phyloP scores from a whole-genome alignment of 257 asterid species.

The Gentiana dahurica region DNA sequence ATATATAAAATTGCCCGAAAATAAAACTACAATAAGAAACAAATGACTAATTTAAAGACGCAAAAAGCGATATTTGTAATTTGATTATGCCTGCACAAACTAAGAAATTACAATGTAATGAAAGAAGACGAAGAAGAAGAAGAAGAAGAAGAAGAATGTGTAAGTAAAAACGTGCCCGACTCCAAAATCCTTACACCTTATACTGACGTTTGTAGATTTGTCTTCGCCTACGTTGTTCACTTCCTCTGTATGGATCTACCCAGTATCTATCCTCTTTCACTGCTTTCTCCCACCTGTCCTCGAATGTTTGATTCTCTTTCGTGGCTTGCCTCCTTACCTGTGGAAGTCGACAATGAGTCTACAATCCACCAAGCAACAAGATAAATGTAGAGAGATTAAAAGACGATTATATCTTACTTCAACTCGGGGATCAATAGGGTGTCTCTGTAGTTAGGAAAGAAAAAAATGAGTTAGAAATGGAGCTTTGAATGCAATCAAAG shows the following conservation, averaged over 20 bases:
- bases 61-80: slow-evolving; percentile 14
- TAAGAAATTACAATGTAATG: slow-evolving; percentile 15
- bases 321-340: slow-evolving; percentile 78
- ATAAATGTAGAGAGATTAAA: too few relatives aligned
- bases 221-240: slow-evolving; percentile 14
- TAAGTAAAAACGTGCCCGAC: too few relatives aligned
- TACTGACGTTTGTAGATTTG: slow-evolving; percentile 21
- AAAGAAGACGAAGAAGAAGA: not conserved
- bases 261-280: slow-evolving; percentile 52
- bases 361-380: not conserved
- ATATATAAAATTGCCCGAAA: not conserved
- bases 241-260: slow-evolving; percentile 57
- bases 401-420: slow-evolving; percentile 46
- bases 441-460: slow-evolving; percentile 33
- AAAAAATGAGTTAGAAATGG: not conserved
- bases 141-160: not conserved
- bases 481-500: not conserved
- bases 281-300: slow-evolving; percentile 77
- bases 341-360: not conserved
- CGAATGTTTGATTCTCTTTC: slow-evolving; percentile 49
- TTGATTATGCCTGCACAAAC: slow-evolving; percentile 5
- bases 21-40: not conserved
- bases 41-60: slow-evolving; percentile 1
- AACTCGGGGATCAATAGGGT: slow-evolving; percentile 51
- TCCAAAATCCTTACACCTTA: slow-evolving; percentile 10